phyloP scores from a whole-genome alignment of 176 grass and related monocot genomes.

The Hyparrhenia diplandra region DNA sequence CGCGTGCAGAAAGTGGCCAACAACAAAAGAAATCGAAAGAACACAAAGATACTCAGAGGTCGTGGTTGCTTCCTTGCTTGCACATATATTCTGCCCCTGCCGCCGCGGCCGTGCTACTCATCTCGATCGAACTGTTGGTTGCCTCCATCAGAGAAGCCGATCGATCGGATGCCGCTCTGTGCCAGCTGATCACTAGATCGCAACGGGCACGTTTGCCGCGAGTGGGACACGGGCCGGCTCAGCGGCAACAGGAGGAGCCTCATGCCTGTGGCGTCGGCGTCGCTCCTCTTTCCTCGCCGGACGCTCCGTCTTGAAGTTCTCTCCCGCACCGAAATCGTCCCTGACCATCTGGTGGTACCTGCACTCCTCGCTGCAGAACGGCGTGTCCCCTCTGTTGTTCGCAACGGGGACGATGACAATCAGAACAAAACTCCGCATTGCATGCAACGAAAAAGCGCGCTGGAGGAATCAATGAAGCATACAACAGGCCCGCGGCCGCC shows the following conservation, averaged over 20 bases:
- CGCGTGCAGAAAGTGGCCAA: neutral
- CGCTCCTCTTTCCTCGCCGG: constrained; percentile 7
- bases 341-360: constrained; percentile 32
- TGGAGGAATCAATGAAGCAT: neutral
- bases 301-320: neutral
- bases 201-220: constrained; percentile 29
- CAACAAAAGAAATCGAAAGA: neutral
- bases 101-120: neutral
- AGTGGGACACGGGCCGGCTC: neutral
- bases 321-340: neutral
- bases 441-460: neutral
- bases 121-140: neutral
- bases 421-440: neutral
- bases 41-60: neutral
- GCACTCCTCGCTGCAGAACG: constrained; percentile 69
- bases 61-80: neutral
- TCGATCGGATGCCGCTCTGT: neutral
- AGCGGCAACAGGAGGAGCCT: neutral
- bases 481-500: too few species aligned
- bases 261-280: neutral
- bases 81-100: too few species aligned
- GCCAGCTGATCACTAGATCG: constrained; percentile 4
- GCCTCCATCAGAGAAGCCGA: neutral
- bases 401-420: neutral
- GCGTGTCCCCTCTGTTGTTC: constrained; percentile 49